These are phyloP conservation scores for Colletotrichum chlorophyti DNA, from an alignment of 2,329 filamentous ascomycete genomes.

Conservation along the genomic window DNA sequence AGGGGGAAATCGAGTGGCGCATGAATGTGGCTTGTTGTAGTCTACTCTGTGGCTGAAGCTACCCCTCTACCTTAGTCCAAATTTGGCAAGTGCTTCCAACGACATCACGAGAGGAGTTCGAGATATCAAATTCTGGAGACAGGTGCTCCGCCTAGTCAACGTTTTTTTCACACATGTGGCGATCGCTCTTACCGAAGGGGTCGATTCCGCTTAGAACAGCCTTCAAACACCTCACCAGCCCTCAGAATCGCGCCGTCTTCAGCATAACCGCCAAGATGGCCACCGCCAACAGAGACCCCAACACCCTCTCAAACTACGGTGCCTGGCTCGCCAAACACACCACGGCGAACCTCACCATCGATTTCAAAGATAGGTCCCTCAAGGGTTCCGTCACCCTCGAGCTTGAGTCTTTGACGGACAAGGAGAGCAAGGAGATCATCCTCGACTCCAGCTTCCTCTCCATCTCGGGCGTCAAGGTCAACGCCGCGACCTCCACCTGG, in stretches of 20 bases:
- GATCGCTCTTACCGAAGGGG: slow-evolving; percentile 22
- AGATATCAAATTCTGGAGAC: slow-evolving; percentile 21
- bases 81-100: slow-evolving; percentile 27
- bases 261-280: slow-evolving; percentile 23
- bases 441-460: slow-evolving; percentile 88
- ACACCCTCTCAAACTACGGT: slow-evolving; percentile 91
- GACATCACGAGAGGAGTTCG: slow-evolving; percentile 24
- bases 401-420: slow-evolving; percentile 78
- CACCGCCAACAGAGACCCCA: slow-evolving; percentile 72
- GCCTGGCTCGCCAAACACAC: slow-evolving; percentile 87
- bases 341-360: slow-evolving; percentile 78
- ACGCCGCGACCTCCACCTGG: slow-evolving; percentile 70
- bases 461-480: slow-evolving; percentile 74
- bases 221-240: background rate
- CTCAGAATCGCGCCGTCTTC: slow-evolving; percentile 6
- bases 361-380: slow-evolving; percentile 82
- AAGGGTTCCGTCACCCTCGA: slow-evolving; percentile 78
- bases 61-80: slow-evolving; percentile 21
- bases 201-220: slow-evolving; percentile 25
- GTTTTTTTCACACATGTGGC: slow-evolving; percentile 27
- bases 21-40: background rate
- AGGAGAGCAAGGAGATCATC: slow-evolving; percentile 76
- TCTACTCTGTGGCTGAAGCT: slow-evolving; percentile 19
- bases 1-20: too few species aligned
- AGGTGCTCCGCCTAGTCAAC: slow-evolving; percentile 12